Percentiles rank a stretch among this genome's conserved stretches.
Evolutionary conservation across 352 stramenopile genomes (phyloP).

Genomic region (Phytophthora syringae): DNA sequence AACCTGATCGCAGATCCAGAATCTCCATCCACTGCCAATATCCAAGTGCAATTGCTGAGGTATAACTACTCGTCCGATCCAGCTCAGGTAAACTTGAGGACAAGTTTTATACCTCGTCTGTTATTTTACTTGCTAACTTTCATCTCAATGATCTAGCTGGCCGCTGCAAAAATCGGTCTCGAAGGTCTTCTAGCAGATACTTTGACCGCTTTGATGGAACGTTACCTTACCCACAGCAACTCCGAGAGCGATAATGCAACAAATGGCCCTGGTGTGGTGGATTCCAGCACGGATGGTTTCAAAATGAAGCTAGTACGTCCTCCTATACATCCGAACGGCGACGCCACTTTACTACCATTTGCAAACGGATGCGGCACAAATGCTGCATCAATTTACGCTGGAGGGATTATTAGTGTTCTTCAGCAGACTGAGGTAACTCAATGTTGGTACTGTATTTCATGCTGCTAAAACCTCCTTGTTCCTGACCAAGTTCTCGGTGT

Average conservation of each 20-base stretch:
- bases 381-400: conserved; percentile 51
- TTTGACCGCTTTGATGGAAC: conserved; percentile 39
- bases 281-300: not conserved
- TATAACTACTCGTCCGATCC: conserved; percentile 63
- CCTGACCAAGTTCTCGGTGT: not conserved
- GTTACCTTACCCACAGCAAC: conserved; percentile 16
- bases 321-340: conserved; percentile 1
- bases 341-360: conserved; percentile 21
- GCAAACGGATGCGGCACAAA: conserved; percentile 49
- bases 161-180: conserved; percentile 39
- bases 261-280: not conserved
- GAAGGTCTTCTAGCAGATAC: conserved; percentile 37
- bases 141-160: conserved; percentile 27
- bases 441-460: not conserved
- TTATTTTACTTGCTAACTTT: not conserved
- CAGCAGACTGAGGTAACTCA: conserved; percentile 53
- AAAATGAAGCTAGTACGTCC: conserved; percentile 29
- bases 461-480: not conserved
- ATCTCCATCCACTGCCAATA: conserved; percentile 1
- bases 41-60: conserved; percentile 41
- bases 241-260: not conserved
- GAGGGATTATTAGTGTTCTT: conserved; percentile 51
- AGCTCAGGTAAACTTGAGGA: conserved; percentile 32
- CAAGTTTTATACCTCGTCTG: not conserved
- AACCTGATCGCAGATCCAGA: conserved; percentile 2